Percentiles rank a stretch among this genome's conserved stretches.
These are phyloP conservation scores for Zizania latifolia DNA, from an alignment of 176 grass and related monocot genomes.

Conservation along the genomic window DNA sequence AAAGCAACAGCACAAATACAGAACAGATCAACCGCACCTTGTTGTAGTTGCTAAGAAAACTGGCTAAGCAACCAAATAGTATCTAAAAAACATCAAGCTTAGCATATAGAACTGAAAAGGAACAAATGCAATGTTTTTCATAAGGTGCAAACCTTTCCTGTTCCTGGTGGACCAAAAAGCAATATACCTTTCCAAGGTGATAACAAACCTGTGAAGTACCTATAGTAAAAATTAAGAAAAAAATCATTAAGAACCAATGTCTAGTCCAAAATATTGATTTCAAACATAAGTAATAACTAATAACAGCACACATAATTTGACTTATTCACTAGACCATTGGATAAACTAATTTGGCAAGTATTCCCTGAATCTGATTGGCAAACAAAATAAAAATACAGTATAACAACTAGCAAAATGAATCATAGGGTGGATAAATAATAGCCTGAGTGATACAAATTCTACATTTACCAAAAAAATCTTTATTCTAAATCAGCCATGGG, in stretches of 20 bases:
- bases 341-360: background rate
- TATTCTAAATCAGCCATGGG: background rate
- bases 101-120: background rate
- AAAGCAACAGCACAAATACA: background rate
- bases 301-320: no score
- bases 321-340: background rate
- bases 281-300: background rate
- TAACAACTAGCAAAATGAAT: background rate
- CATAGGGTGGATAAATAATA: background rate
- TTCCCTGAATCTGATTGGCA: background rate
- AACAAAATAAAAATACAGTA: background rate
- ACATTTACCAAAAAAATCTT: background rate
- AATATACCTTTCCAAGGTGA: conserved; percentile 73
- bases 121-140: background rate
- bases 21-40: background rate
- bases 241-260: background rate
- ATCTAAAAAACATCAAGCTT: background rate
- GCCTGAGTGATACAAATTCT: background rate
- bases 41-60: background rate
- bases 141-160: conserved; percentile 56
- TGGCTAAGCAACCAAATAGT: background rate
- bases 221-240: background rate
- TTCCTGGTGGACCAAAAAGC: conserved; percentile 66
- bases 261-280: background rate
- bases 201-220: conserved; percentile 62